These are phyloP conservation scores for Kockovaella imperatae DNA, from an alignment of 768 basidiomycete genomes.

Conservation along the genomic window DNA sequence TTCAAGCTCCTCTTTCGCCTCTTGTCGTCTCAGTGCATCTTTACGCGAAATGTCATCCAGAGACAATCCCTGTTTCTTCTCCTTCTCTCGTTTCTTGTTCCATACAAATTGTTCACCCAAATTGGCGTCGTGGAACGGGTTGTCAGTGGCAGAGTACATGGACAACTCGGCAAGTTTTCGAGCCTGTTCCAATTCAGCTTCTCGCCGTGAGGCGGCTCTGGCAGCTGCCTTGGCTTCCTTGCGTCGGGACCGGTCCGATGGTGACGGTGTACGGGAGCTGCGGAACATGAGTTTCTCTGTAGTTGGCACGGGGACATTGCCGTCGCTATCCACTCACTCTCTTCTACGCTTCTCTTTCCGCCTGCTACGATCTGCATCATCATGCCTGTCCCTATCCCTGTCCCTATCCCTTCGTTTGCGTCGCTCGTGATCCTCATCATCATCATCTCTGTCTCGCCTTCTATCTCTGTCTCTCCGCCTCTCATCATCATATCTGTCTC, in stretches of 20 bases:
- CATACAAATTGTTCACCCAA: conserved; percentile 93
- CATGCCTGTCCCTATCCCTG: no score
- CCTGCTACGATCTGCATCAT: conserved; percentile 30
- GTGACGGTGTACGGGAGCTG: conserved; percentile 51
- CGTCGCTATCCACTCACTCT: conserved; percentile 47
- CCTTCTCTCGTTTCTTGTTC: conserved; percentile 98
- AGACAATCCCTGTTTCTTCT: conserved; percentile 75
- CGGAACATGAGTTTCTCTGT: conserved; percentile 31
- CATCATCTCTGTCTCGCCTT: conserved; percentile 46
- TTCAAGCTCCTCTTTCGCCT: conserved; percentile 92
- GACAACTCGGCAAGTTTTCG: conserved; percentile 82
- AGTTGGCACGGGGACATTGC: not conserved
- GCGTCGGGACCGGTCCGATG: conserved; percentile 79
- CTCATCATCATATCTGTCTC: conserved; percentile 45
- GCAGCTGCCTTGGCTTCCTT: conserved; percentile 76
- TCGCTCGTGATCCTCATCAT: no score
- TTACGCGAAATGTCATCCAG: conserved; percentile 67
- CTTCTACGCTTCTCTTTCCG: conserved; percentile 48
- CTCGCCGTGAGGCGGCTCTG: conserved; percentile 50
- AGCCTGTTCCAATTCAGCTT: conserved; percentile 60
- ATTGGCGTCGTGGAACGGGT: conserved; percentile 96
- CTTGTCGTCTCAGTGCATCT: conserved; percentile 72
- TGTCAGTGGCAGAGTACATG: conserved; percentile 92
- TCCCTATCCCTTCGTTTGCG: no score
- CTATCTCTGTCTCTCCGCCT: conserved; percentile 44